Conservation (phyloP, 1,284 basidiomycete genomes). For the Cryptococcus amylolentus region DNA sequence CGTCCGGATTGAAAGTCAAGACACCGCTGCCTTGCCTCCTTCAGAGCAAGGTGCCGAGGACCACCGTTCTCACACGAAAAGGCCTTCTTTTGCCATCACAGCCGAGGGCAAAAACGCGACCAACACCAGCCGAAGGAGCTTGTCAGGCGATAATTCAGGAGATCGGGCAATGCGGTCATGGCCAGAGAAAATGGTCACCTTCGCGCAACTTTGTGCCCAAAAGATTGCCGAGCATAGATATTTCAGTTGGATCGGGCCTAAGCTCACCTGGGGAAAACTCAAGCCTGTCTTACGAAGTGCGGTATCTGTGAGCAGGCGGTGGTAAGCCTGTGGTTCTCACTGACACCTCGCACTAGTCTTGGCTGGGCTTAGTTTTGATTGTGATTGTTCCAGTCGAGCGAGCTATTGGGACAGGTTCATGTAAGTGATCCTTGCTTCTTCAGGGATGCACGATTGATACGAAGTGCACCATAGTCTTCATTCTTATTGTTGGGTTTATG, state of each 20-base stretch:
- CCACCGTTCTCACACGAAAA: slow-evolving; percentile 1
- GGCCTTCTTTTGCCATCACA: slow-evolving; percentile 9
- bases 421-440: slow-evolving; percentile 18
- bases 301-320: slow-evolving; percentile 31
- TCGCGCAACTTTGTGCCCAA: slow-evolving; percentile 2
- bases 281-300: slow-evolving; percentile 43
- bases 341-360: slow-evolving; percentile 27
- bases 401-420: slow-evolving; percentile 41
- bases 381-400: slow-evolving; percentile 36
- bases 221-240: slow-evolving; percentile 24
- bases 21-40: no score
- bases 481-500: slow-evolving; percentile 43
- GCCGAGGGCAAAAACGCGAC: slow-evolving; percentile 1
- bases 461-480: slow-evolving; percentile 28
- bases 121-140: background rate
- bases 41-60: background rate
- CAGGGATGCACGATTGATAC: background rate
- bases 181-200: slow-evolving; percentile 1
- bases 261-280: slow-evolving; percentile 28
- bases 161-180: background rate
- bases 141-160: background rate
- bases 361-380: slow-evolving; percentile 43
- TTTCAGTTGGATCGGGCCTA: slow-evolving; percentile 42
- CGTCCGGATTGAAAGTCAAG: background rate
- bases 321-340: background rate